Evolutionary conservation across 805 yeast genomes (phyloP).

Genomic region (Suhomyces sp.): DNA sequence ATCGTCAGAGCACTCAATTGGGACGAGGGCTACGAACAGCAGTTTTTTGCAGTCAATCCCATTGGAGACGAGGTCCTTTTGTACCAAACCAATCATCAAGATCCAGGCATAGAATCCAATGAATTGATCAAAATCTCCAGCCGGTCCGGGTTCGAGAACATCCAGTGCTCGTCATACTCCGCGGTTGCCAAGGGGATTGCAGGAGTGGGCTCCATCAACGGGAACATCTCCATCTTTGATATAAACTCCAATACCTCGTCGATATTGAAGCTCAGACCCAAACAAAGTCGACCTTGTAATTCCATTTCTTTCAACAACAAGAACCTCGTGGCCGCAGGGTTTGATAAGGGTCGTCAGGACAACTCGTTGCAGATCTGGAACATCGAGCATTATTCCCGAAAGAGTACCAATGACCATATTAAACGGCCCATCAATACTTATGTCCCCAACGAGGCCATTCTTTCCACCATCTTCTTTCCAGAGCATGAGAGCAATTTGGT

Average conservation of each 20-base stretch:
- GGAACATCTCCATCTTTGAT: conserved; percentile 63
- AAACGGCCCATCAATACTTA: conserved; percentile 55
- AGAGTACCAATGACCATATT: conserved; percentile 48
- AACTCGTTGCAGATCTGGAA: conserved; percentile 81
- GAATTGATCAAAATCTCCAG: conserved; percentile 52
- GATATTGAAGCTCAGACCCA: conserved; percentile 50
- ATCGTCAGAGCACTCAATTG: conserved; percentile 59
- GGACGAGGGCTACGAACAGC: conserved; percentile 57
- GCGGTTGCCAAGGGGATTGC: conserved; percentile 53
- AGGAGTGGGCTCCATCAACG: conserved; percentile 75
- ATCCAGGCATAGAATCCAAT: conserved; percentile 49
- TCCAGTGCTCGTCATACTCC: conserved; percentile 68
- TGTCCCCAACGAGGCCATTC: conserved; percentile 71
- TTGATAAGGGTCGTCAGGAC: conserved; percentile 76
- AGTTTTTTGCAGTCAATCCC: conserved; percentile 68
- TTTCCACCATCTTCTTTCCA: conserved; percentile 66
- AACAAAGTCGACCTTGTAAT: conserved; percentile 73
- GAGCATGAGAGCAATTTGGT: conserved; percentile 54
- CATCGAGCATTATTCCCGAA: conserved; percentile 55
- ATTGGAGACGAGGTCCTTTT: conserved; percentile 76
- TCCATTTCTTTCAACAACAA: conserved; percentile 64
- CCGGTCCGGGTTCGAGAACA: conserved; percentile 63
- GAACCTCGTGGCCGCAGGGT: conserved; percentile 72
- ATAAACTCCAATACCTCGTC: conserved; percentile 41
- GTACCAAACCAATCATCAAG: conserved; percentile 50